Conservation (phyloP, 768 basidiomycete genomes). For the Termitomyces heimii region DNA sequence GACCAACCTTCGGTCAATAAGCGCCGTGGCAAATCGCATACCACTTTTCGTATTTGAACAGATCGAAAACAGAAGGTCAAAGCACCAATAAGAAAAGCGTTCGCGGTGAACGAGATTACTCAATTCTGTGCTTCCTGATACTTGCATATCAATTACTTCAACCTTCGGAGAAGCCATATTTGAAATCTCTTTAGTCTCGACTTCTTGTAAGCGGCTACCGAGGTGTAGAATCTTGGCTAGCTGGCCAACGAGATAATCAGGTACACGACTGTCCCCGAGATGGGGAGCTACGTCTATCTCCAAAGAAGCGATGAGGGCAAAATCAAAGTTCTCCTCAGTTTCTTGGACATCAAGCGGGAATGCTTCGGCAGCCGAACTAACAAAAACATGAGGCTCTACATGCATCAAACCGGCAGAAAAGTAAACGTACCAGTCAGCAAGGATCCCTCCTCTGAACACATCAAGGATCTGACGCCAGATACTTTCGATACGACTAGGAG, state of each 20-base stretch:
- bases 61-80: conserved; percentile 78
- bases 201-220: conserved; percentile 61
- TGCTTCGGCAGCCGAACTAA: conserved; percentile 52
- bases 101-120: conserved; percentile 63
- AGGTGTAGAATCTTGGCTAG: conserved; percentile 67
- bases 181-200: background rate
- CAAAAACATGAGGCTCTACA: background rate
- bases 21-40: conserved; percentile 17
- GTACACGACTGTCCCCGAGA: conserved; percentile 61
- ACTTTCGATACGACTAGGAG: conserved; percentile 62
- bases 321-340: conserved; percentile 80
- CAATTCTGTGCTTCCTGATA: conserved; percentile 55
- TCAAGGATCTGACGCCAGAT: conserved; percentile 85
- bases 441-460: conserved; percentile 73
- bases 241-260: conserved; percentile 63
- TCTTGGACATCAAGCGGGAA: conserved; percentile 63
- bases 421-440: conserved; percentile 68
- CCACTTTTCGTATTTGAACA: conserved; percentile 66
- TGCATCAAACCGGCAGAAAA: background rate
- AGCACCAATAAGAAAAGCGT: conserved; percentile 90
- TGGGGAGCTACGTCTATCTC: conserved; percentile 79
- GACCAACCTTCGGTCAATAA: background rate
- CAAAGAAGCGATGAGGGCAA: conserved; percentile 68
- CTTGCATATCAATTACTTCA: conserved; percentile 31
- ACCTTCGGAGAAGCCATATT: conserved; percentile 16